Evolutionary conservation across 1,139 yeast genomes (phyloP), one percentile per base, ranked within the genome.

Genomic region (Blastobotrys elegans): DNA sequence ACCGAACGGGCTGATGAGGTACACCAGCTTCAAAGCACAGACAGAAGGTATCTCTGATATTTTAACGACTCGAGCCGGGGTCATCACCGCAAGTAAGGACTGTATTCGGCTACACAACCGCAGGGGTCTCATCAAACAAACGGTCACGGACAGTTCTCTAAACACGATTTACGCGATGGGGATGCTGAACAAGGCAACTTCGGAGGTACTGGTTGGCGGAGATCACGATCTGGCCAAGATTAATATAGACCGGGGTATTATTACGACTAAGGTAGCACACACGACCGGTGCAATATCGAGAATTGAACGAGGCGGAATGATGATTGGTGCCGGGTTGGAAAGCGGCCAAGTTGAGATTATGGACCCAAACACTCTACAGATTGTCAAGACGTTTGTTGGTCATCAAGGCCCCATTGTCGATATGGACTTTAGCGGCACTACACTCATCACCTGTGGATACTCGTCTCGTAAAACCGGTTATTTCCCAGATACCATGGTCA

Each of bases 371-470:
- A 64, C 77, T 0, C 69, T 80, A 35, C 74, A 76, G 44, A 68
- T 80, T 1, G 69, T 86, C 6, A 78, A 80, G 53, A 70, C 80
- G 1, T 83, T 89, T 58, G 68, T 72, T 13, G 86, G 92, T 13
- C 96, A 87, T 62, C 77, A 84, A 26, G 86, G 92, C 0, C 73
- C 84, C 1, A 69, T 92, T 21, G 78, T 94, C 0, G 90, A 86
- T 52, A 71, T 92, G 63, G 95, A 85, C 57, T 77, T 87, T 27
- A 78, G 80, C 54, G 96, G 90, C 30, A 78, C 81, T 52, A 80
- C 82, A 33, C 71, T 90, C 31, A 83, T 89, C 22, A 84, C 96
- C 0, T 87, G 96, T 51, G 97, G 97, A 0, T 79, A 74, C 56
- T 81, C 95, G 0, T 66, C 76, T 20, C 75, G 94, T 33, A 73